Conservation (phyloP, 2,329 filamentous ascomycete genomes). For the Gyromitra esculenta region DNA sequence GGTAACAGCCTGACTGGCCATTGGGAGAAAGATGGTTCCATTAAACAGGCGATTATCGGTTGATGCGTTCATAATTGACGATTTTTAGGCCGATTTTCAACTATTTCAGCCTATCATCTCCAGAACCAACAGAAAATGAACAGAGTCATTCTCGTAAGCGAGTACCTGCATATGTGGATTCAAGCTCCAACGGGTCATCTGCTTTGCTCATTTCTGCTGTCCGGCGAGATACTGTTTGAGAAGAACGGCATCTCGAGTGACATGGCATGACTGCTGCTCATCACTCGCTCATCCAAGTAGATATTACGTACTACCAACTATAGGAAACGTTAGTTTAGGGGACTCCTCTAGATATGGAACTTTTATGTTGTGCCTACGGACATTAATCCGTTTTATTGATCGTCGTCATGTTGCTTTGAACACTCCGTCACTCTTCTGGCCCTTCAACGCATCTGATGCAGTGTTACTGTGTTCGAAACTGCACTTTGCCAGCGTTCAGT, state of each 20-base stretch:
- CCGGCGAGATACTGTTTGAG: slow-evolving; percentile 18
- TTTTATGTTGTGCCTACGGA: not conserved
- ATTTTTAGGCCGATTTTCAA: slow-evolving; percentile 39
- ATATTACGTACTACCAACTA: no score
- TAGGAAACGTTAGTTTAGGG: not conserved
- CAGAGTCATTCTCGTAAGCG: slow-evolving; percentile 32
- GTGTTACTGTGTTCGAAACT: slow-evolving; percentile 41
- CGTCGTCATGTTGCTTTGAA: slow-evolving; percentile 4
- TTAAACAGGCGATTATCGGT: slow-evolving; percentile 11
- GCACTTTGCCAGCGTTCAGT: slow-evolving; percentile 25
- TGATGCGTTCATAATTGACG: slow-evolving; percentile 24
- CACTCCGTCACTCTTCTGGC: slow-evolving; percentile 1
- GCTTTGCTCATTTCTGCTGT: slow-evolving; percentile 30
- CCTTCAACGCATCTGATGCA: slow-evolving; percentile 35
- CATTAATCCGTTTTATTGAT: slow-evolving; percentile 5
- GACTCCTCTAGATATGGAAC: not conserved
- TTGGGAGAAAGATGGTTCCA: slow-evolving; percentile 15
- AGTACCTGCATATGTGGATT: slow-evolving; percentile 50
- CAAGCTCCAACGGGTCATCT: slow-evolving; percentile 32
- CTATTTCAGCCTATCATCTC: slow-evolving; percentile 35
- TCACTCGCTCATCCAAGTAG: not conserved
- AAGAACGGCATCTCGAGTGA: slow-evolving; percentile 41
- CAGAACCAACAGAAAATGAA: slow-evolving; percentile 4
- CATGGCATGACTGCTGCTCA: slow-evolving; percentile 22
- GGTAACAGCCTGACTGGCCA: not conserved